Conservation (phyloP, 2,329 filamentous ascomycete species). For the Cladosporium sp. region DNA sequence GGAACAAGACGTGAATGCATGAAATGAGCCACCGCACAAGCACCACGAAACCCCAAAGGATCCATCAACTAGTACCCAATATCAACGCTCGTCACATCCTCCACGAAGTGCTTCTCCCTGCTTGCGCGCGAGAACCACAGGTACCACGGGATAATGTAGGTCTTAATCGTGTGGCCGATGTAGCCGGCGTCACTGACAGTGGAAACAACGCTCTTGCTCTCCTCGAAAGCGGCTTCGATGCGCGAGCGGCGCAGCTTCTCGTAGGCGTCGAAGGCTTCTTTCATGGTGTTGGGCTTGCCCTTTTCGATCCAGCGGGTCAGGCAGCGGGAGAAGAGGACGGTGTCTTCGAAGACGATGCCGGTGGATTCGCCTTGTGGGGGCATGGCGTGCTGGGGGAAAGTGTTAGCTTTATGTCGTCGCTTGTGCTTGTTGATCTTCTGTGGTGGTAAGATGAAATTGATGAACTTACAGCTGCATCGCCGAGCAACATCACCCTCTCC, state of each 20-base stretch:
- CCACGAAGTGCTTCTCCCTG: constrained; percentile 47
- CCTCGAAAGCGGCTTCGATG: constrained; percentile 49
- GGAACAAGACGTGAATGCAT: neutral
- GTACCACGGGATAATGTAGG: constrained; percentile 49
- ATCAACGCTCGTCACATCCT: constrained; percentile 46
- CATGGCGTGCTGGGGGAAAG: constrained; percentile 44
- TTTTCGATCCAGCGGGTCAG: constrained; percentile 45
- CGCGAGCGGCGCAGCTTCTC: constrained; percentile 46
- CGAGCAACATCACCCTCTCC: constrained; percentile 46
- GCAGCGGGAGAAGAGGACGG: constrained; percentile 49
- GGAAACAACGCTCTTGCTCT: constrained; percentile 48
- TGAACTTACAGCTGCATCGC: constrained; percentile 45
- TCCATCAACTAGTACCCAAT: constrained; percentile 37
- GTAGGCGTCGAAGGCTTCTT: constrained; percentile 51
- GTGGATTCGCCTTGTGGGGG: constrained; percentile 54
- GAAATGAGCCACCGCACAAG: neutral
- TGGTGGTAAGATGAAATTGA: neutral
- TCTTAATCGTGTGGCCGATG: constrained; percentile 48
- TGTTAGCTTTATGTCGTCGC: constrained; percentile 4
- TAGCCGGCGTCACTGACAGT: constrained; percentile 48
- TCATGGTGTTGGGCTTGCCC: constrained; percentile 38
- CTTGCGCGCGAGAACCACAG: constrained; percentile 46
- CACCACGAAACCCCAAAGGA: no score
- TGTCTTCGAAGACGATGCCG: constrained; percentile 55
- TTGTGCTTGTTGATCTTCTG: neutral